Conservation (phyloP, 2,329 filamentous ascomycete species). For the Apiospora marii region DNA sequence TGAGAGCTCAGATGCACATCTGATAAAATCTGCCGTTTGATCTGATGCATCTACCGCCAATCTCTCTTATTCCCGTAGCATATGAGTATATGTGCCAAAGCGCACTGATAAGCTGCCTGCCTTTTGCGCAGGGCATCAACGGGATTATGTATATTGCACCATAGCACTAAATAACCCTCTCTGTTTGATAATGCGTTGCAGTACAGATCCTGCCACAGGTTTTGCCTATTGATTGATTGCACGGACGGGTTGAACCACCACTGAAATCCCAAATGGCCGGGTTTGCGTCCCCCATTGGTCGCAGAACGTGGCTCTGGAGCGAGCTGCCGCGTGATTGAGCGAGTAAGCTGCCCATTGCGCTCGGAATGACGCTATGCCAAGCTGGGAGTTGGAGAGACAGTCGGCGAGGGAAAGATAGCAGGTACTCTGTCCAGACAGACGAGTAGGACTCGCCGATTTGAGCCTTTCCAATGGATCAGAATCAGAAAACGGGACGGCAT, state of each 20-base stretch:
- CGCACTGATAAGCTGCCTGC: neutral
- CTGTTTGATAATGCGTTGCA: neutral
- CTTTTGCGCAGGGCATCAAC: neutral
- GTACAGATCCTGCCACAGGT: neutral
- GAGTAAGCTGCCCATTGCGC: neutral
- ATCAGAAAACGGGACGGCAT: conserved; percentile 18
- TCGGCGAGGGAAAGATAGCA: neutral
- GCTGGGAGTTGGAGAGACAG: neutral
- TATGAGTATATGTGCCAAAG: neutral
- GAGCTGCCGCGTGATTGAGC: neutral
- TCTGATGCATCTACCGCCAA: neutral
- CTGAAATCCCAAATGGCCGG: neutral
- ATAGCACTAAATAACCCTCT: no score
- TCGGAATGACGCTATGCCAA: neutral
- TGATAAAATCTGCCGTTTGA: neutral
- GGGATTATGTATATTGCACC: neutral
- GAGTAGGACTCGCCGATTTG: neutral
- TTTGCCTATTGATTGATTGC: neutral
- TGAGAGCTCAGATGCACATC: neutral
- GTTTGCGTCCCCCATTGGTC: conserved; percentile 12
- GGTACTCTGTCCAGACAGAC: no score
- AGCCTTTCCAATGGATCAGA: neutral
- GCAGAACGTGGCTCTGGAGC: neutral
- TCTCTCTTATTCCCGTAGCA: neutral
- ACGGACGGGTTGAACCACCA: neutral